phyloP scores from a whole-genome alignment of 495 filamentous ascomycete species.

The Hamigera avellanea region DNA sequence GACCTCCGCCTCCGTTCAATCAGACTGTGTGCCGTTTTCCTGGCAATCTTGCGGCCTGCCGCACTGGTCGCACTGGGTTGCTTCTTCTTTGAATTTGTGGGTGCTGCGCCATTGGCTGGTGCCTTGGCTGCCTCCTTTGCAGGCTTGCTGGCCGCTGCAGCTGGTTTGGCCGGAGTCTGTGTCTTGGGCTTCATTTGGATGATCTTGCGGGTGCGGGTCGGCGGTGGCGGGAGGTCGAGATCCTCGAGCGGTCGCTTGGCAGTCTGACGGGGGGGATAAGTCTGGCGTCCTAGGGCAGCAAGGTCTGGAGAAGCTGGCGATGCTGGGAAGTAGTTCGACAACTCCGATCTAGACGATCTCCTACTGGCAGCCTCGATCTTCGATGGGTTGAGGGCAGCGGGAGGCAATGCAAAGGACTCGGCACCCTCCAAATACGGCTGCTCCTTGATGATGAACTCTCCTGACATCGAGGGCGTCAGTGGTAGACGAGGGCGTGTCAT shows the following conservation, averaged over 20 bases:
- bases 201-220: constrained; percentile 85
- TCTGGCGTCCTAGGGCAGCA: constrained; percentile 18
- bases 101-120: constrained; percentile 10
- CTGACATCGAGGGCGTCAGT: constrained; percentile 76
- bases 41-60: constrained; percentile 79
- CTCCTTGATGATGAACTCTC: constrained; percentile 71
- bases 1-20: constrained; percentile 85
- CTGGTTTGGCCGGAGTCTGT: constrained; percentile 15
- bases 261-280: constrained; percentile 47
- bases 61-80: constrained; percentile 56
- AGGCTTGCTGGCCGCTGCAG: constrained; percentile 13
- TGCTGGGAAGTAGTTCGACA: constrained; percentile 37
- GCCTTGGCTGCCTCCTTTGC: constrained; percentile 20
- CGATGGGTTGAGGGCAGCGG: constrained; percentile 54
- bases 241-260: constrained; percentile 37
- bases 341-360: constrained; percentile 31
- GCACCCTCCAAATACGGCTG: constrained; percentile 38
- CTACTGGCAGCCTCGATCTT: constrained; percentile 26
- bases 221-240: constrained; percentile 82
- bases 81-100: constrained; percentile 52
- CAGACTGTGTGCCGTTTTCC: constrained; percentile 92
- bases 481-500: constrained; percentile 66
- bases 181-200: constrained; percentile 83
- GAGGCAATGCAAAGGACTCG: constrained; percentile 71
- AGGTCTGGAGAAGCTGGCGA: constrained; percentile 46